Evolutionary conservation across 768 basidiomycete species (phyloP).

Genomic region (Daedaleopsis nitida): DNA sequence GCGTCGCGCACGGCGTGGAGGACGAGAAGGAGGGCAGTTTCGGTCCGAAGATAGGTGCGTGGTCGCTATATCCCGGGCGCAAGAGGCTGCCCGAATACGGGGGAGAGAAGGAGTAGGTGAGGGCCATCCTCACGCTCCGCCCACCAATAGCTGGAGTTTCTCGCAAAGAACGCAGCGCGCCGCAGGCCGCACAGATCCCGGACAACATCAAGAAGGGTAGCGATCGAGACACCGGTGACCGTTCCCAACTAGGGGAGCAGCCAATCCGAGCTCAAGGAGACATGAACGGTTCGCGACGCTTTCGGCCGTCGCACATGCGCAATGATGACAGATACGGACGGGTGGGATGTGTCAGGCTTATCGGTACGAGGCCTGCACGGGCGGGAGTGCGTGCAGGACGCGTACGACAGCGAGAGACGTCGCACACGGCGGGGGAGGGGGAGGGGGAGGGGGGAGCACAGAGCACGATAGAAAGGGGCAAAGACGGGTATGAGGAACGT

Average conservation of each 20-base stretch:
- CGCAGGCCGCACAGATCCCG: not conserved
- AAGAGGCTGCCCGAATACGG: not conserved
- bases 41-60: too few species aligned
- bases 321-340: not conserved
- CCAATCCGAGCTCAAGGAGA: not conserved
- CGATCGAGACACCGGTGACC: too few species aligned
- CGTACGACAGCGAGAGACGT: not conserved
- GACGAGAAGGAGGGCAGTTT: too few species aligned
- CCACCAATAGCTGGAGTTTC: not conserved
- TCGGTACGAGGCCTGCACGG: constrained; percentile 1
- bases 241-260: too few species aligned
- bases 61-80: too few species aligned
- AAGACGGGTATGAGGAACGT: constrained; percentile 25
- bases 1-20: too few species aligned
- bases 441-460: not conserved
- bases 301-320: not conserved
- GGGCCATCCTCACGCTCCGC: not conserved
- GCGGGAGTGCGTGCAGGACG: not conserved
- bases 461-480: not conserved
- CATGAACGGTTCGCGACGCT: constrained; percentile 1
- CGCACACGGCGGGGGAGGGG: not conserved
- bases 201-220: not conserved
- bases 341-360: not conserved
- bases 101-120: not conserved
- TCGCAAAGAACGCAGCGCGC: not conserved